phyloP scores from a whole-genome alignment of 495 filamentous ascomycete species.

The Neurospora sp. region DNA sequence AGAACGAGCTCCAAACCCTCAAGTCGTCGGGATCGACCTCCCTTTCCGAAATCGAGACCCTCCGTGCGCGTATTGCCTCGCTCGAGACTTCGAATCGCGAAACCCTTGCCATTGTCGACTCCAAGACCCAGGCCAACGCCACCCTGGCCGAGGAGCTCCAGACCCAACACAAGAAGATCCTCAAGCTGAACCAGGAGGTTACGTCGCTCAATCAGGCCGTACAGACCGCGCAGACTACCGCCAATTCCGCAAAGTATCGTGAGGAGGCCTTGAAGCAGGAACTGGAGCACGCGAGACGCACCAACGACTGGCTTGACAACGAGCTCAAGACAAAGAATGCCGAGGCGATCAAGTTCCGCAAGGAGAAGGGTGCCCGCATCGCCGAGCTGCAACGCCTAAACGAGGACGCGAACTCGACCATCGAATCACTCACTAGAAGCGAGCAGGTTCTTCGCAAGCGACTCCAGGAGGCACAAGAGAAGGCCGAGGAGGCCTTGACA shows the following conservation, averaged over 20 bases:
- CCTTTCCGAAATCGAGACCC: slow-evolving; percentile 61
- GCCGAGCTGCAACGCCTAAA: slow-evolving; percentile 78
- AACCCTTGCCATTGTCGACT: slow-evolving; percentile 75
- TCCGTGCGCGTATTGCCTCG: slow-evolving; percentile 70
- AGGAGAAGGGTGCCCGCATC: slow-evolving; percentile 83
- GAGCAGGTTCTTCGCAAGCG: slow-evolving; percentile 72
- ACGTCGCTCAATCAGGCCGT: slow-evolving; percentile 69
- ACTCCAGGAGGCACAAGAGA: slow-evolving; percentile 73
- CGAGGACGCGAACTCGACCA: slow-evolving; percentile 66
- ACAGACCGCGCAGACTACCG: slow-evolving; percentile 67
- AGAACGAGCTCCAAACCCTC: slow-evolving; percentile 71
- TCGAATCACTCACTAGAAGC: slow-evolving; percentile 66
- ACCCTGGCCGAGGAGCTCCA: slow-evolving; percentile 76
- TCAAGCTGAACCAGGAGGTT: slow-evolving; percentile 71
- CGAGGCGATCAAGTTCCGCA: slow-evolving; percentile 82
- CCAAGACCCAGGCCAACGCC: slow-evolving; percentile 81
- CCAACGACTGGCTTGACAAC: slow-evolving; percentile 82
- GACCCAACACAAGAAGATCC: slow-evolving; percentile 74
- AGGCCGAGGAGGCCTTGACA: slow-evolving; percentile 70
- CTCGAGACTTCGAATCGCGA: slow-evolving; percentile 89
- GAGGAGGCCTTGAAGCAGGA: slow-evolving; percentile 85
- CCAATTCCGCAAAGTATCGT: slow-evolving; percentile 69
- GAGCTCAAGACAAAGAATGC: slow-evolving; percentile 82
- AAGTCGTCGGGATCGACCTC: slow-evolving; percentile 68
- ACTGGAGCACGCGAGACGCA: slow-evolving; percentile 71